phyloP scores from a whole-genome alignment of 148 eudicot species.

The Linanthus parryae region DNA sequence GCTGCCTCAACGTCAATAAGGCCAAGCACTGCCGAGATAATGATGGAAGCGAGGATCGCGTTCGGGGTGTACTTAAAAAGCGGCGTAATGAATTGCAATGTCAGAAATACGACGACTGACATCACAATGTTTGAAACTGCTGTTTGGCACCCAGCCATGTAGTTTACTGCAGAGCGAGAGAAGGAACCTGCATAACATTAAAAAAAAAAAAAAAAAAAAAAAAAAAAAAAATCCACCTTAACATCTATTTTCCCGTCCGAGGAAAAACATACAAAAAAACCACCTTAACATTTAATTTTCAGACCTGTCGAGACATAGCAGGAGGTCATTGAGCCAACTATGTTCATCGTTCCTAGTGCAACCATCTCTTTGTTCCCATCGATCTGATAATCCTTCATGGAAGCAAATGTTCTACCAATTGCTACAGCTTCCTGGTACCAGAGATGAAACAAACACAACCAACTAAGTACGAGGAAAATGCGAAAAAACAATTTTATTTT shows the following conservation, averaged over 20 bases:
- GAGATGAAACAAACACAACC: too few relatives aligned
- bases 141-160: conserved; percentile 68
- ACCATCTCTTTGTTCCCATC: conserved; percentile 83
- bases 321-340: conserved; percentile 70
- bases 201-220: too few relatives aligned
- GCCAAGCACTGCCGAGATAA: not conserved
- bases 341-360: conserved; percentile 61
- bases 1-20: not conserved
- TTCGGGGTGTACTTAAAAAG: conserved; percentile 59
- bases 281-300: not conserved
- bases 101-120: conserved; percentile 49
- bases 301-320: conserved; percentile 74
- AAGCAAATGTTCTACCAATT: conserved; percentile 73
- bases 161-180: conserved; percentile 64
- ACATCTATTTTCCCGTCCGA: too few relatives aligned
- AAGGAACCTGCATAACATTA: conserved; percentile 81
- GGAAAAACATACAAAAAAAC: too few relatives aligned
- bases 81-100: conserved; percentile 47
- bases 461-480: not conserved
- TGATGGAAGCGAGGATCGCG: conserved; percentile 60
- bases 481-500: too few relatives aligned
- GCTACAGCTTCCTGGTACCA: conserved; percentile 69
- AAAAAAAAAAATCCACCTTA: too few relatives aligned
- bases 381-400: conserved; percentile 61
- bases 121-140: conserved; percentile 72